Conservation (phyloP, 2,329 filamentous ascomycete species). For the Aspergillus terreus region DNA sequence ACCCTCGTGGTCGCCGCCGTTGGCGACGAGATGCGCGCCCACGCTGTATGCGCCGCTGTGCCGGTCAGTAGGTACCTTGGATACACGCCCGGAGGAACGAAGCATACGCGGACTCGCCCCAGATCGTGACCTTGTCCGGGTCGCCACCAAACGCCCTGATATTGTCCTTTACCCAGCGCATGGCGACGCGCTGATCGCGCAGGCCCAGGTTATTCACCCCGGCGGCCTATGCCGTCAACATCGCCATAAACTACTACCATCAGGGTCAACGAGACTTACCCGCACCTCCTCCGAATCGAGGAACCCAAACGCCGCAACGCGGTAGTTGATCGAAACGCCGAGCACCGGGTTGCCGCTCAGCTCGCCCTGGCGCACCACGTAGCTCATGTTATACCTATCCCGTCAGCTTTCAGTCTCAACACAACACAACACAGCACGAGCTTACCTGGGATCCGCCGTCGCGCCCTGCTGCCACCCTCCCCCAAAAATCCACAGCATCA, state of each 20-base stretch:
- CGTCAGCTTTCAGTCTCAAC: not conserved
- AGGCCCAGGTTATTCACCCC: conserved; percentile 28
- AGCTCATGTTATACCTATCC: conserved; percentile 31
- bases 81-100: not conserved
- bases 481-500: conserved; percentile 31
- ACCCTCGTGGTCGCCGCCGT: conserved; percentile 27
- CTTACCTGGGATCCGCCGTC: conserved; percentile 28
- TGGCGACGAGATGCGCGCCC: conserved; percentile 27
- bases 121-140: conserved; percentile 32
- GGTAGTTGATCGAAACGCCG: conserved; percentile 30
- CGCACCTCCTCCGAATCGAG: conserved; percentile 28
- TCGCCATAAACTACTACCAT: no score
- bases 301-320: conserved; percentile 29
- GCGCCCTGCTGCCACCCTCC: conserved; percentile 30
- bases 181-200: conserved; percentile 32
- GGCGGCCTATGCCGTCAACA: conserved; percentile 14
- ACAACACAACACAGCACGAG: not conserved
- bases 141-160: conserved; percentile 32
- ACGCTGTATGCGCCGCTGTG: conserved; percentile 30
- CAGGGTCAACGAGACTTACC: conserved; percentile 9
- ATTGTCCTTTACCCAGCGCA: conserved; percentile 35
- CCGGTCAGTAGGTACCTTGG: not conserved
- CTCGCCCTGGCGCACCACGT: conserved; percentile 25
- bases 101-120: conserved; percentile 33
- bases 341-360: conserved; percentile 26